phyloP scores from a whole-genome alignment of 2,329 filamentous ascomycete genomes.

The Paraconiothyrium sp. region DNA sequence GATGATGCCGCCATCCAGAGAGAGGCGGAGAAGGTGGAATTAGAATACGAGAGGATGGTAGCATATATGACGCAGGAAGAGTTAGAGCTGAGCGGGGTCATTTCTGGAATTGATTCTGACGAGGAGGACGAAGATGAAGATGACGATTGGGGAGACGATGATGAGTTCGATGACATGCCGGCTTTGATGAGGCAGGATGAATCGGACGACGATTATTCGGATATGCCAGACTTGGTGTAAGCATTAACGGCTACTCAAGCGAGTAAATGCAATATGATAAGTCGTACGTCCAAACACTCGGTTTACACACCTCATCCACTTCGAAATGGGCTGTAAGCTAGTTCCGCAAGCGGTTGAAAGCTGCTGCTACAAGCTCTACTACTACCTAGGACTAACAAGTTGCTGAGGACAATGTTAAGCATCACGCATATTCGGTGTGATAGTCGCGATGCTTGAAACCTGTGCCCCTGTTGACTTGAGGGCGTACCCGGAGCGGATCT shows the following conservation, averaged over 20 bases:
- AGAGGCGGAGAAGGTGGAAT: background rate
- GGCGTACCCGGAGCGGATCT: too few species aligned
- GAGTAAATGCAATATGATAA: background rate
- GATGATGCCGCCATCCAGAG: background rate
- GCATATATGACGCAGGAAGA: background rate
- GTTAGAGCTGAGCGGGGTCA: background rate
- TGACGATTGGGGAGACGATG: background rate
- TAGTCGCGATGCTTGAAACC: too few species aligned
- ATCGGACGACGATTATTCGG: background rate
- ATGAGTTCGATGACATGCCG: constrained; percentile 3
- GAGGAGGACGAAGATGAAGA: constrained; percentile 3
- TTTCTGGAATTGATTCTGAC: background rate
- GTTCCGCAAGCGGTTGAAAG: too few species aligned
- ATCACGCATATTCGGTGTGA: too few species aligned
- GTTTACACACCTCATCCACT: too few species aligned
- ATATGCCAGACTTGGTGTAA: constrained; percentile 4
- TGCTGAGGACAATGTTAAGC: too few species aligned
- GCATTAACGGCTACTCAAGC: background rate
- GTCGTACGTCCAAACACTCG: too few species aligned
- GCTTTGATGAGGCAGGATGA: background rate
- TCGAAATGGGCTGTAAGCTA: too few species aligned
- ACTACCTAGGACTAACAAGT: too few species aligned
- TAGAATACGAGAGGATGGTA: background rate
- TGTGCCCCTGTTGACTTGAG: too few species aligned
- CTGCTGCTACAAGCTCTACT: too few species aligned